These are phyloP conservation scores for Fagus crenata DNA, from an alignment of 306 rosid species.

Conservation along the genomic window DNA sequence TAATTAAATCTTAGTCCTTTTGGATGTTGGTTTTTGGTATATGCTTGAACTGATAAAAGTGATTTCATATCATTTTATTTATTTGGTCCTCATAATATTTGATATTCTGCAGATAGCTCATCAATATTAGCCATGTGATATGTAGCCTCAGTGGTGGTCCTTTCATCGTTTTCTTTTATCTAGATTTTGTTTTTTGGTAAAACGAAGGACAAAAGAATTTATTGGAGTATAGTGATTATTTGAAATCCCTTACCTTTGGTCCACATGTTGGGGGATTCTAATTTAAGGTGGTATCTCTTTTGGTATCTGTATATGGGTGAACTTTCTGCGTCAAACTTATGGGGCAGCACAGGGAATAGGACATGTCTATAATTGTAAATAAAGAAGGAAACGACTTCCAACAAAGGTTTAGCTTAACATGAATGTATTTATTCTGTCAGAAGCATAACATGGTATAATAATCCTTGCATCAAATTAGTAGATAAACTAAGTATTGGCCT, in stretches of 20 bases:
- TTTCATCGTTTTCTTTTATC: neutral
- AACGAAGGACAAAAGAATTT: neutral
- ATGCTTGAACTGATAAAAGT: constrained; percentile 1
- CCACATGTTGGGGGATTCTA: neutral
- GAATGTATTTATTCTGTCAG: neutral
- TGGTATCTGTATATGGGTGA: neutral
- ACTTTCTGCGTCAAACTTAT: no score
- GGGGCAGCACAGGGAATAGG: no score
- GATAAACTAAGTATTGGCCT: neutral
- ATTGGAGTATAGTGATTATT: no score
- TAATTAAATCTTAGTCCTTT: neutral
- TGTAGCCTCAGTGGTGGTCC: no score
- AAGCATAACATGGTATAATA: neutral
- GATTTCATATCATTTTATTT: neutral
- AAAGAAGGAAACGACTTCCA: no score
- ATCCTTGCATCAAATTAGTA: neutral
- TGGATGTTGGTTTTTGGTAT: constrained; percentile 3
- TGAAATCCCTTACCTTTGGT: neutral
- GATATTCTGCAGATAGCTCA: neutral
- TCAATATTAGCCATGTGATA: neutral
- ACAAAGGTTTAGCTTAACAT: neutral
- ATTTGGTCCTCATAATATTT: neutral
- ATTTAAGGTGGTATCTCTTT: neutral
- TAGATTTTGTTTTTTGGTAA: neutral
- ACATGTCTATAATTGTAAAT: no score